Conservation (phyloP, 176 grass and related monocot genomes). For the Avena insularis region DNA sequence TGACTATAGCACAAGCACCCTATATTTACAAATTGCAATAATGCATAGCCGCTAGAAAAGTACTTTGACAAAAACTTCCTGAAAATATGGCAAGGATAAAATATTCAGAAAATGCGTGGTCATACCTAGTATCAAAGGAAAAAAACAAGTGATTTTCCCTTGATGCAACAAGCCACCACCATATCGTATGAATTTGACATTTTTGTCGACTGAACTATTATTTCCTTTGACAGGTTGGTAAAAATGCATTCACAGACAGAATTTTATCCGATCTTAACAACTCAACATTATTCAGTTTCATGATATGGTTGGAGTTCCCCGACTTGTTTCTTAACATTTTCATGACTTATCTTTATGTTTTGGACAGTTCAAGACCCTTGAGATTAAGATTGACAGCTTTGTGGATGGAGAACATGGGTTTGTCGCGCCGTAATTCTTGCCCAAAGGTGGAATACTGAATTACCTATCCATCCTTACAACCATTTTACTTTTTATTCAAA, state of each 20-base stretch:
- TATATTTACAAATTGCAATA: slow-evolving; percentile 11
- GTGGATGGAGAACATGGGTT: slow-evolving; percentile 42
- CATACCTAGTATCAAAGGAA: neutral
- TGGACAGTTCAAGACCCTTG: slow-evolving; percentile 36
- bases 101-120: slow-evolving; percentile 6
- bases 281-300: slow-evolving; percentile 5
- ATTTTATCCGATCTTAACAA: slow-evolving; percentile 29
- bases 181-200: slow-evolving; percentile 18
- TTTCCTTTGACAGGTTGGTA: slow-evolving; percentile 22
- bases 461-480: neutral
- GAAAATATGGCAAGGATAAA: neutral
- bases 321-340: neutral
- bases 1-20: neutral
- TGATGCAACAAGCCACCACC: neutral
- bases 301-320: slow-evolving; percentile 2
- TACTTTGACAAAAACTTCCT: neutral
- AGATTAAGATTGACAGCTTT: slow-evolving; percentile 29
- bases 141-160: neutral
- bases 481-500: slow-evolving; percentile 4
- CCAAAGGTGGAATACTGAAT: slow-evolving; percentile 48
- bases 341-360: slow-evolving; percentile 32
- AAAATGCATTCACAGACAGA: neutral
- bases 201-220: slow-evolving; percentile 1
- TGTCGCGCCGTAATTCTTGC: slow-evolving; percentile 45
- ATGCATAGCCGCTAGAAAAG: neutral